phyloP scores from a whole-genome alignment of 352 stramenopile genomes.

The Phytopythium vexans region DNA sequence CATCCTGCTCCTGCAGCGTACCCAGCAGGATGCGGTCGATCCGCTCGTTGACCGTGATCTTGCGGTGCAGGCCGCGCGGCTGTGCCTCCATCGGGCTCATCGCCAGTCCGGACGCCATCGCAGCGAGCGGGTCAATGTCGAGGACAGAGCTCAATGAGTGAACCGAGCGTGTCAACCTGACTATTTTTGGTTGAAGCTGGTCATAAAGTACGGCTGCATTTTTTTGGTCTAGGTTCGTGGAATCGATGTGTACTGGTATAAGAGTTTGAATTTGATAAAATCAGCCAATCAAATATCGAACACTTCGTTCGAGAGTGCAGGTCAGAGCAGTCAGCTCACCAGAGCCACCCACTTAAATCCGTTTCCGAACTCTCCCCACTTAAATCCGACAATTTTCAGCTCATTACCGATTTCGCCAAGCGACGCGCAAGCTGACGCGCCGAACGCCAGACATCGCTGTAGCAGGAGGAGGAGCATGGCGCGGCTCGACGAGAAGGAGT shows the following conservation, averaged over 20 bases:
- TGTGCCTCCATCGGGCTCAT: slow-evolving; percentile 15
- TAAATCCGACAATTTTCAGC: not conserved
- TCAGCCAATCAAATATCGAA: too few relatives aligned
- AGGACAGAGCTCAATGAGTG: not conserved
- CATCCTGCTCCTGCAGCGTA: slow-evolving; percentile 24
- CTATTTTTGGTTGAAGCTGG: too few relatives aligned
- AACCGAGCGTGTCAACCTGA: too few relatives aligned
- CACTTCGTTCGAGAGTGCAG: too few relatives aligned
- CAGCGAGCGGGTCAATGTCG: not conserved
- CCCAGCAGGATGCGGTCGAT: slow-evolving; percentile 59
- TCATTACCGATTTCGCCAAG: not conserved
- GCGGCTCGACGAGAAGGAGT: slow-evolving; percentile 2
- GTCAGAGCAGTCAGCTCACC: too few relatives aligned
- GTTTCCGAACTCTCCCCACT: not conserved
- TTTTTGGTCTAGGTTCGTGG: too few relatives aligned
- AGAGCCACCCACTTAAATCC: too few relatives aligned
- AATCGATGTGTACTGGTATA: too few relatives aligned
- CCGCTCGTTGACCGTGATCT: slow-evolving; percentile 70
- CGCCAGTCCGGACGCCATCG: slow-evolving; percentile 10
- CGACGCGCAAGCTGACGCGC: not conserved
- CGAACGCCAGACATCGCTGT: not conserved
- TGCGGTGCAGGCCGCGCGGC: slow-evolving; percentile 16
- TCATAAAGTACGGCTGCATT: too few relatives aligned
- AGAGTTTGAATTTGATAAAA: too few relatives aligned
- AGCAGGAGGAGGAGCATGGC: not conserved